A percentile compares a stretch with the other conserved stretches of the same genome.
Conservation (phyloP, 2,329 filamentous ascomycete genomes). For the Xylogone sp. region DNA sequence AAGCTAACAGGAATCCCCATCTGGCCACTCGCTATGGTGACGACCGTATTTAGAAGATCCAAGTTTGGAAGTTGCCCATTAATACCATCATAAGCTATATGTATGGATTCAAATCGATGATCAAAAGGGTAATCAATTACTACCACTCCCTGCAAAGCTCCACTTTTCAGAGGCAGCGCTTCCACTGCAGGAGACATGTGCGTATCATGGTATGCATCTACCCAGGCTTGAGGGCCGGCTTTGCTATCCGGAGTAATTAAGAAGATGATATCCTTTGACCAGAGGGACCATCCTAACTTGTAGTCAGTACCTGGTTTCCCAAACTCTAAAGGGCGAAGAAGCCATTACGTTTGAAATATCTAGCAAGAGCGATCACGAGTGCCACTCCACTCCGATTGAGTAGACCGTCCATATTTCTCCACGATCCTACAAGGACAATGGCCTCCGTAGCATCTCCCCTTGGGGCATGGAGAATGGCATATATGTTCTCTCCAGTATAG, state of each 20-base stretch:
- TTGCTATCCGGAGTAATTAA: constrained; percentile 85
- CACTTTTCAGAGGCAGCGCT: constrained; percentile 82
- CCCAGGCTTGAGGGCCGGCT: constrained; percentile 91
- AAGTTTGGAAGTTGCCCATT: constrained; percentile 96
- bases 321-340: background rate
- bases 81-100: constrained; percentile 90
- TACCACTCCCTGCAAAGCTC: constrained; percentile 85
- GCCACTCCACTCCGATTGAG: constrained; percentile 86
- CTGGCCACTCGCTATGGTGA: constrained; percentile 81
- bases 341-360: constrained; percentile 83
- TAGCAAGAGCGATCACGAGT: constrained; percentile 77
- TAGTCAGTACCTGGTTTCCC: constrained; percentile 6
- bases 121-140: constrained; percentile 92
- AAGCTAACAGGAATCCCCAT: constrained; percentile 84
- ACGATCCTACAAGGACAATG: constrained; percentile 86
- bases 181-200: constrained; percentile 69
- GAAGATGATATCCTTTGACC: constrained; percentile 98
- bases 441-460: constrained; percentile 96
- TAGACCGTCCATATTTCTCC: constrained; percentile 75
- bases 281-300: constrained; percentile 79
- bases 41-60: constrained; percentile 91
- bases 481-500: constrained; percentile 82
- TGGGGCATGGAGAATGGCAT: constrained; percentile 89
- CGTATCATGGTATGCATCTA: constrained; percentile 93
- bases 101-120: constrained; percentile 78